Base-by-base conservation (phyloP, 768 basidiomycete species). In the Suillus subluteus region DNA sequence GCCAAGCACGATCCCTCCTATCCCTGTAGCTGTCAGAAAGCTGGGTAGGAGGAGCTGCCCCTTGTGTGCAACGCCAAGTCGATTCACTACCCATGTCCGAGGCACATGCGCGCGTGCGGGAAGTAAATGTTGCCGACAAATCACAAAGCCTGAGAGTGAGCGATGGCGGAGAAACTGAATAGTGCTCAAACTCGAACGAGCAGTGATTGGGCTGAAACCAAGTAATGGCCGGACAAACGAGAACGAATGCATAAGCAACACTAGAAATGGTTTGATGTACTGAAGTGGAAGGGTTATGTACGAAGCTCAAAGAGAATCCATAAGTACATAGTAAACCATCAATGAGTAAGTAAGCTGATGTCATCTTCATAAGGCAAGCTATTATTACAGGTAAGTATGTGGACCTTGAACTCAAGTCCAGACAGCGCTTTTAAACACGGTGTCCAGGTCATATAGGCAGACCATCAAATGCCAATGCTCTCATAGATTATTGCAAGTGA, bases 1-100 rank as follows among this genome's bases (percentile, higher is more conserved):
- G 15, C 86, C 84, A 5, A 90, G 70, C 15, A 83, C 84, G 48
- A 82, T 68, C 37, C 82, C 79, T 32, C 79, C 77, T 26, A 85
- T 64, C 1, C 82, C 79, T 12, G 76, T 74, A 16, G 77, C 73
- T 50, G 70, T 70, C 41, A 79, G 35, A n/a, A 72, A 69, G 50
- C 65, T 66, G 43, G 68, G 73, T 59, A 71, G 65, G 48, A 18
- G 62, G 43, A 35, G 65, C 62, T 62, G 70, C 70, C 58, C 66
- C 65, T 23, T 41, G 23, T 11, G 61, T 59, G 26, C 32, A 26
- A 15, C 41, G 44, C 62, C 30, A 26, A 50, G 50, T 46, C 41
- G 58, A 62, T 38, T 48, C 11, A 37, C 32, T 38, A 41, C 62
- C 23, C 59, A 54, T 44, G 52, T 55, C 43, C 43, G 62, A 21